Evolutionary conservation across 164 flowering plant species (phyloP).

Genomic region (Liriodendron chinense): DNA sequence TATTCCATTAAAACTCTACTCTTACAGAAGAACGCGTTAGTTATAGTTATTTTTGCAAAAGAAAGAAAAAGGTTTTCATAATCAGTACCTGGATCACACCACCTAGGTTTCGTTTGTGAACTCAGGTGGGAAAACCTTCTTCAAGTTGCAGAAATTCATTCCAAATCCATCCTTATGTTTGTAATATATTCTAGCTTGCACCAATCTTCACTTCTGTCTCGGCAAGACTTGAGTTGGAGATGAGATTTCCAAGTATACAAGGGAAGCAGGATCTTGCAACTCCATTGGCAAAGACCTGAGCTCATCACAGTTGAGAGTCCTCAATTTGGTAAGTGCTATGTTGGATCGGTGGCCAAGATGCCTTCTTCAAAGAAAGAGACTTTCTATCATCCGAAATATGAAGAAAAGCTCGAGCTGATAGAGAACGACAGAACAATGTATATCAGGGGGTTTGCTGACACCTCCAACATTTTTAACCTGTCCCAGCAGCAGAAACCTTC

Average conservation of each 20-base stretch:
- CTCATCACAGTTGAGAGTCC: not conserved
- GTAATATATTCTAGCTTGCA: no score
- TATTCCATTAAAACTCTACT: no score
- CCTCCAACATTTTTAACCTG: not conserved
- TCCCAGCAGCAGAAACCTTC: not conserved
- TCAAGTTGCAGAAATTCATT: not conserved
- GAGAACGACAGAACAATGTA: not conserved
- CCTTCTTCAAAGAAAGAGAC: not conserved
- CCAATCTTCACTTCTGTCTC: no score
- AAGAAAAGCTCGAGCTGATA: not conserved
- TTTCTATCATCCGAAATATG: no score
- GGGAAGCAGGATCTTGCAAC: not conserved
- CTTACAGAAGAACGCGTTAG: not conserved
- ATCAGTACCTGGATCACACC: not conserved
- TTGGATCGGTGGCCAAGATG: not conserved
- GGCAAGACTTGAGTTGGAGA: no score
- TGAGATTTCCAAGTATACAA: no score
- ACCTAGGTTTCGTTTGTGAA: not conserved
- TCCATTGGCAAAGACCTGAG: not conserved
- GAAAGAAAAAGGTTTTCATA: not conserved
- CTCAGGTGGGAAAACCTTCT: not conserved
- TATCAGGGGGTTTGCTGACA: not conserved
- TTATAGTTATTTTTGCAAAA: not conserved
- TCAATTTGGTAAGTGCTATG: not conserved
- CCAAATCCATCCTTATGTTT: not conserved